Base-by-base conservation (phyloP, 768 basidiomycete genomes). In the Favolaschia claudopus region DNA sequence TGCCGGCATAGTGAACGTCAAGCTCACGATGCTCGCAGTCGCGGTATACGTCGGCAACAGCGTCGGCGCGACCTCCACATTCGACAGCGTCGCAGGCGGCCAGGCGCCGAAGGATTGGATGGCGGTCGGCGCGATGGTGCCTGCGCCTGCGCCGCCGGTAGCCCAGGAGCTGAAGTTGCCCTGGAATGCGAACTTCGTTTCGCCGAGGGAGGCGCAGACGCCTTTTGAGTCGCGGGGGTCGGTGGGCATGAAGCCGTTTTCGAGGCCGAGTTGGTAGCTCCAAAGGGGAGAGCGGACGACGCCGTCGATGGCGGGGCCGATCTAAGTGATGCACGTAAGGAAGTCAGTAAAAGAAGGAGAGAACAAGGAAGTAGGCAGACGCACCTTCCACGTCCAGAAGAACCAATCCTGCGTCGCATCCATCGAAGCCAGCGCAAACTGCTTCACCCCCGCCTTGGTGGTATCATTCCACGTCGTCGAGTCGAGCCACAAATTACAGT, bases 311-410 rank as follows among this genome's bases (percentile, higher is more conserved):
- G 49, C 44, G 4, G 31, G 8, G n/a, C 49, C 58, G 25, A 59
- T 59, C 50, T 58, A 28, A 34, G 1, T 14, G 31, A 4, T 9
- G 22, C 4, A 36, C 5, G 34, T 24, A n/a, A n/a, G n/a, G n/a
- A n/a, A n/a, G n/a, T n/a, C n/a, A n/a, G n/a, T 14, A 15, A 15
- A 5, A 37, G 5, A 36, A 12, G 29, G 10, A 8, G 9, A 48
- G 13, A 32, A 45, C n/a, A 75, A 29, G 19, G 20, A 12, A 31
- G 46, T 17, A n/a, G 32, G 10, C 40, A 84, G 80, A 56, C 87
- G 87, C 61, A 91, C 89, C 81, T 88, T 90, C 90, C 89, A 91
- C 17, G 87, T 89, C 89, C 89, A 91, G 79, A 82, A 91, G 76
- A 87, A 89, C 77, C 78, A 88, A 67, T 88, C 79, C 64, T 83